Conservation (phyloP, 805 yeast genomes). For the Candida mattraensis region DNA sequence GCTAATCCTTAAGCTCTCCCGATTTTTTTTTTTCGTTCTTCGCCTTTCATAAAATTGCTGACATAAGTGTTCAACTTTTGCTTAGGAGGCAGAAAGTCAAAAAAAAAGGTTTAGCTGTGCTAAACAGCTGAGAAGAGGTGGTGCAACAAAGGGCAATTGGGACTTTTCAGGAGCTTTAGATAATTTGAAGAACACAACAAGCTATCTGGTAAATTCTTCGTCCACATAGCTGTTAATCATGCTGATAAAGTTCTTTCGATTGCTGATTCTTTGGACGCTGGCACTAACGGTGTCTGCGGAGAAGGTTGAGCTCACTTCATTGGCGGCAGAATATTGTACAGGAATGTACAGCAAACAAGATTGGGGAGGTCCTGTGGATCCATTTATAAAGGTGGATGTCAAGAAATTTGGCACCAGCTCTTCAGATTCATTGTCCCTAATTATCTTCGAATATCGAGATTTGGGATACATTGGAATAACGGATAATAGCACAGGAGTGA, state of each 20-base stretch:
- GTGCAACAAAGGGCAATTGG: too few species aligned
- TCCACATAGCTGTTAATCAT: not conserved
- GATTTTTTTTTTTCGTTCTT: not conserved
- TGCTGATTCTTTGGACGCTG: slow-evolving; percentile 5
- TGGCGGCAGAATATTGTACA: slow-evolving; percentile 68
- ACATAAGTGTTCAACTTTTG: too few species aligned
- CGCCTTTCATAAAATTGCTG: not conserved
- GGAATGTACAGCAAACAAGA: slow-evolving; percentile 88
- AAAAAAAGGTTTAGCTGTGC: too few species aligned
- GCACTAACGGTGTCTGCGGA: slow-evolving; percentile 35
- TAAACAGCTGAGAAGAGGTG: too few species aligned
- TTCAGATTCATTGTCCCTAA: slow-evolving; percentile 53
- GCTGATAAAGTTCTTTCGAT: slow-evolving; percentile 1
- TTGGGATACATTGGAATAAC: slow-evolving; percentile 61
- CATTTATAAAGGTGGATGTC: slow-evolving; percentile 54
- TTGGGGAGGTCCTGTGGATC: slow-evolving; percentile 79
- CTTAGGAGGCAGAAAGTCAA: too few species aligned
- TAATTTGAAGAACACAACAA: too few species aligned
- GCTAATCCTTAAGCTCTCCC: too few species aligned
- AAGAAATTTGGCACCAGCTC: slow-evolving; percentile 30
- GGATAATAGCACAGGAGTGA: slow-evolving; percentile 39
- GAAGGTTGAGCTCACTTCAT: slow-evolving; percentile 48
- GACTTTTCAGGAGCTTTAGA: too few species aligned
- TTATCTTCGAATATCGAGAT: slow-evolving; percentile 84
- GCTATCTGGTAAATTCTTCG: not conserved